phyloP scores from a whole-genome alignment of 148 eudicot genomes.

The Persicaria maculosa region DNA sequence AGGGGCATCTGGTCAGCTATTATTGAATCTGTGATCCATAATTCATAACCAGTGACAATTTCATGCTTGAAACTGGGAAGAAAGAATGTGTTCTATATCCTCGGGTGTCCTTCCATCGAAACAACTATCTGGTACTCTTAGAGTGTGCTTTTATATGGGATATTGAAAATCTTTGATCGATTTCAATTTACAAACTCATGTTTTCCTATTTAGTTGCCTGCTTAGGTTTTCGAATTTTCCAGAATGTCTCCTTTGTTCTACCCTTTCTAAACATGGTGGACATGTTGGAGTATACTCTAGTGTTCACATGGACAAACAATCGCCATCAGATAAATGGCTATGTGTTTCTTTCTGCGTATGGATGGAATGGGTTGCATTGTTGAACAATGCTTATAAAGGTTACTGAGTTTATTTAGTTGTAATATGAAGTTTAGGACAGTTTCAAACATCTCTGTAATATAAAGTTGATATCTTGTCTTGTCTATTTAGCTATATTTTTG shows the following conservation, averaged over 20 bases:
- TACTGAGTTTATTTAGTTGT: not conserved
- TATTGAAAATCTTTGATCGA: too few relatives aligned
- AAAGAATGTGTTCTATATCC: too few relatives aligned
- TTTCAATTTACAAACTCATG: not conserved
- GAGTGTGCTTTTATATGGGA: too few relatives aligned
- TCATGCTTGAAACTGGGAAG: not conserved
- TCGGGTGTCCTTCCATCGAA: too few relatives aligned
- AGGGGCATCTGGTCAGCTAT: not conserved
- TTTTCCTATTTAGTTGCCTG: not conserved
- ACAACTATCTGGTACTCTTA: too few relatives aligned
- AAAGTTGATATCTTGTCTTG: not conserved
- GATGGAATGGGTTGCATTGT: too few relatives aligned
- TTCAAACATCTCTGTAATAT: not conserved
- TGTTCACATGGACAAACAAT: not conserved
- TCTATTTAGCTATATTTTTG: not conserved
- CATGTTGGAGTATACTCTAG: not conserved
- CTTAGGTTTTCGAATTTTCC: too few relatives aligned
- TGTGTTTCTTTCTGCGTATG: too few relatives aligned
- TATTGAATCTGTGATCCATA: not conserved
- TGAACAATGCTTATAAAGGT: not conserved
- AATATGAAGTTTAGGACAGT: too few relatives aligned
- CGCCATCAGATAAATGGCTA: not conserved
- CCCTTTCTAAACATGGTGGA: too few relatives aligned
- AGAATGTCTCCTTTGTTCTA: too few relatives aligned
- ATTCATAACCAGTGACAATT: not conserved